phyloP scores from a whole-genome alignment of 2,329 filamentous ascomycete genomes.

The Claviceps spartinae region DNA sequence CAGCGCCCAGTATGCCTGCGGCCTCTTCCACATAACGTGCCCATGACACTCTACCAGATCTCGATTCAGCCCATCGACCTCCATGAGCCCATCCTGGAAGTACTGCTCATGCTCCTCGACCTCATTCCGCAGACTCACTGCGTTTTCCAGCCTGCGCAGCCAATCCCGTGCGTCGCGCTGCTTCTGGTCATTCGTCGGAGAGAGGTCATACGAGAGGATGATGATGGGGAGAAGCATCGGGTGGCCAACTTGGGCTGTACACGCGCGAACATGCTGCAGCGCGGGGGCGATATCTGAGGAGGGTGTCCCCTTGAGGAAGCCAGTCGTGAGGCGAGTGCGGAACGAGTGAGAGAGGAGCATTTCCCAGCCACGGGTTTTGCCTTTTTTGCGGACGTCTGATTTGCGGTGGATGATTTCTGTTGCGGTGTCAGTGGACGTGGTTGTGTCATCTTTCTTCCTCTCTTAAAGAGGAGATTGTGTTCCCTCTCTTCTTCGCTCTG shows the following conservation, averaged over 20 bases:
- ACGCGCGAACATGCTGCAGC: slow-evolving; percentile 36
- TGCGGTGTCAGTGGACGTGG: not conserved
- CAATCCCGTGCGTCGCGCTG: slow-evolving; percentile 50
- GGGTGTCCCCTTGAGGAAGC: slow-evolving; percentile 47
- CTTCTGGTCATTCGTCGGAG: slow-evolving; percentile 41
- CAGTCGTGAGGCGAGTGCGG: slow-evolving; percentile 40
- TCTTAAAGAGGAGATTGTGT: no score
- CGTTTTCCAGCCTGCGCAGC: slow-evolving; percentile 47
- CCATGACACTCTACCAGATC: slow-evolving; percentile 51
- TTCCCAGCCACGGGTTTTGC: slow-evolving; percentile 50
- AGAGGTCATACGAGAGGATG: slow-evolving; percentile 44
- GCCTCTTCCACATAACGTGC: slow-evolving; percentile 49
- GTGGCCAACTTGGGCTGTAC: slow-evolving; percentile 37
- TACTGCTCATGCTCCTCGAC: slow-evolving; percentile 43
- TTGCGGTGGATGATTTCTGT: slow-evolving; percentile 49
- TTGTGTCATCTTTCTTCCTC: no score
- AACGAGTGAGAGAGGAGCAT: slow-evolving; percentile 47
- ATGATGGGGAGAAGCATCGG: slow-evolving; percentile 46
- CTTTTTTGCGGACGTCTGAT: slow-evolving; percentile 53
- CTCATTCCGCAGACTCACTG: slow-evolving; percentile 46
- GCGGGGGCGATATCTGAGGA: slow-evolving; percentile 38
- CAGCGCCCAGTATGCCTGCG: slow-evolving; percentile 45
- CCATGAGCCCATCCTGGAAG: slow-evolving; percentile 36
- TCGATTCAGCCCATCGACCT: slow-evolving; percentile 46
- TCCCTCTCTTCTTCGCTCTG: no score